Evolutionary conservation across 2,329 filamentous ascomycete species (phyloP).

Genomic region (Botryosphaeria dothidea): DNA sequence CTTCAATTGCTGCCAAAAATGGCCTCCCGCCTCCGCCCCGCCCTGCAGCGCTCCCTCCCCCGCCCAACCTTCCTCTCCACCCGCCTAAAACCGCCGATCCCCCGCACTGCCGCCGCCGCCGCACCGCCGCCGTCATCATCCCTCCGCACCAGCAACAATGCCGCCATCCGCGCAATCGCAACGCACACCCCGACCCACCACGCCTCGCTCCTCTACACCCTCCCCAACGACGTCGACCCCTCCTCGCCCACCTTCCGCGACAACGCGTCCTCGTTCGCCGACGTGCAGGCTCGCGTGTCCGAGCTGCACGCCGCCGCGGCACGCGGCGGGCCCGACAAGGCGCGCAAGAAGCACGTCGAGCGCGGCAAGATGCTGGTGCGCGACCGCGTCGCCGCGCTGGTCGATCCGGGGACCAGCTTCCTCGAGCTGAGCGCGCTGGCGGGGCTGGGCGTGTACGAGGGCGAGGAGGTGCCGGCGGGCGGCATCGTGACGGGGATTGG

Average conservation of each 20-base stretch:
- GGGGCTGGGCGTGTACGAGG: constrained; percentile 80
- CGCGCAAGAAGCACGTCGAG: constrained; percentile 81
- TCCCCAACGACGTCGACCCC: constrained; percentile 75
- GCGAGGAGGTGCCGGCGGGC: constrained; percentile 83
- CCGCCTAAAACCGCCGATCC: not conserved
- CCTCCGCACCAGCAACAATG: not conserved
- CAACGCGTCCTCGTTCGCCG: constrained; percentile 76
- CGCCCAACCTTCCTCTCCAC: not conserved
- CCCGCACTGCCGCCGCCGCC: not conserved
- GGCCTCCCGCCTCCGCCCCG: not conserved
- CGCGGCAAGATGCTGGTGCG: constrained; percentile 93
- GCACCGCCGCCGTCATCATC: not conserved
- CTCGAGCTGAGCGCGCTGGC: constrained; percentile 92
- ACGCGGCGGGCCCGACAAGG: constrained; percentile 76
- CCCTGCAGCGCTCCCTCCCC: not conserved
- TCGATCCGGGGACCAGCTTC: constrained; percentile 84
- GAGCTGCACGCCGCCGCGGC: constrained; percentile 71
- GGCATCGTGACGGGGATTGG: constrained; percentile 93
- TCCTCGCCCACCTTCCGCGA: constrained; percentile 77
- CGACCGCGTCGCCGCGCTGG: constrained; percentile 81
- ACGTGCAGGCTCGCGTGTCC: constrained; percentile 68
- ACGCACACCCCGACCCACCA: constrained; percentile 81
- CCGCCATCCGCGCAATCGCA: constrained; percentile 54
- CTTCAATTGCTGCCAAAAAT: not conserved
- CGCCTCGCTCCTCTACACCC: constrained; percentile 76